phyloP scores from a whole-genome alignment of 495 filamentous ascomycete species.

The Hyaloscypha bicolor region DNA sequence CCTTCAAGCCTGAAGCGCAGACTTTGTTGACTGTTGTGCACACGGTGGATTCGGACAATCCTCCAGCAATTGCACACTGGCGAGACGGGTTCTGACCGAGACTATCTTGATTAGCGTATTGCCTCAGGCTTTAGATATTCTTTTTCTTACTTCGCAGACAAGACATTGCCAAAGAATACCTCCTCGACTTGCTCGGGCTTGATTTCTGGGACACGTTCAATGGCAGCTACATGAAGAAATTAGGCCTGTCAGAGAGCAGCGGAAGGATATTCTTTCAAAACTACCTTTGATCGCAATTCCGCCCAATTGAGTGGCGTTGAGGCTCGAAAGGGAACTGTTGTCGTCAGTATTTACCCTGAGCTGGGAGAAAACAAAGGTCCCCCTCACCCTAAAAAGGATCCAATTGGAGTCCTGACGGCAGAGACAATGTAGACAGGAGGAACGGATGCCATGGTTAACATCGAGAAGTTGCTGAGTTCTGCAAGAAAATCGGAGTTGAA shows the following conservation, averaged over 20 bases:
- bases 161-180: slow-evolving; percentile 96
- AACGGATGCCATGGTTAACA: slow-evolving; percentile 41
- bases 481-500: slow-evolving; percentile 9
- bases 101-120: slow-evolving; percentile 47
- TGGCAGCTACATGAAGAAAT: slow-evolving; percentile 60
- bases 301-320: slow-evolving; percentile 84
- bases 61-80: slow-evolving; percentile 87
- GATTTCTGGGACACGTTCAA: slow-evolving; percentile 82
- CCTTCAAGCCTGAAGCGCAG: slow-evolving; percentile 91
- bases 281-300: slow-evolving; percentile 89
- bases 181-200: slow-evolving; percentile 87
- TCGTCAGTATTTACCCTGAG: slow-evolving; percentile 31
- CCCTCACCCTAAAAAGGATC: slow-evolving; percentile 89
- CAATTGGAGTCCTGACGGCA: slow-evolving; percentile 84
- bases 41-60: slow-evolving; percentile 74
- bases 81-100: slow-evolving; percentile 95
- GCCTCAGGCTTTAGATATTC: slow-evolving; percentile 11
- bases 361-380: slow-evolving; percentile 15
- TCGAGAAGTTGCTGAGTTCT: slow-evolving; percentile 4
- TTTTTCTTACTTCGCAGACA: slow-evolving; percentile 89
- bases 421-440: slow-evolving; percentile 96
- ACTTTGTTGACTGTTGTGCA: slow-evolving; percentile 98
- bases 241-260: not conserved
- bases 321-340: slow-evolving; percentile 77
- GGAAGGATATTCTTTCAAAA: not conserved